Conservation (phyloP, 1,284 basidiomycete genomes). For the Moesziomyces aphidis region DNA sequence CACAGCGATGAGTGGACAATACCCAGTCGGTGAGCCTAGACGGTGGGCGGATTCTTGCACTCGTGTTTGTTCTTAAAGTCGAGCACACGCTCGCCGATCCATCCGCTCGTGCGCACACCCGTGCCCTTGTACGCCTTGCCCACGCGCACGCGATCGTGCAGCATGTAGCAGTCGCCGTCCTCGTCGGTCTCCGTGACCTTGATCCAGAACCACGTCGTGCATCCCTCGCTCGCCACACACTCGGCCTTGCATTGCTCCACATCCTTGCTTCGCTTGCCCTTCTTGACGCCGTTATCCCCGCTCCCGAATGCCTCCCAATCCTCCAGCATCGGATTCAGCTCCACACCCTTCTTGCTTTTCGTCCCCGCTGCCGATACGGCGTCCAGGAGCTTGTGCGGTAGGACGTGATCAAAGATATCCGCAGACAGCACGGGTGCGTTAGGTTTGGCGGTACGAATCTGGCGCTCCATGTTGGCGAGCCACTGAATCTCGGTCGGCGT, state of each 20-base stretch:
- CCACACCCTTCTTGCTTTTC: background rate
- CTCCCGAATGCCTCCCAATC: constrained; percentile 30
- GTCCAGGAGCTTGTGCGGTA: constrained; percentile 4
- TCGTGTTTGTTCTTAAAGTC: constrained; percentile 17
- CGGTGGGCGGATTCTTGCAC: constrained; percentile 21
- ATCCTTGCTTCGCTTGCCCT: background rate
- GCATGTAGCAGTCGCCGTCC: constrained; percentile 23
- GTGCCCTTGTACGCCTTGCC: constrained; percentile 23
- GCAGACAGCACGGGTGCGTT: constrained; percentile 22
- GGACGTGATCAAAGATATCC: constrained; percentile 21
- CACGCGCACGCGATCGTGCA: constrained; percentile 20
- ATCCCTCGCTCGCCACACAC: constrained; percentile 14
- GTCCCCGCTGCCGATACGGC: background rate
- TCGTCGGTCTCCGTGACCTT: constrained; percentile 9
- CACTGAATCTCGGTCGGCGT: constrained; percentile 11
- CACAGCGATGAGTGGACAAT: too few relatives aligned
- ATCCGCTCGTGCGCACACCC: constrained; percentile 27
- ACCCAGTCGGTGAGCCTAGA: background rate
- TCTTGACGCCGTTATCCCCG: constrained; percentile 6
- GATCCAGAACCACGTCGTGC: constrained; percentile 39
- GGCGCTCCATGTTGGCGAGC: constrained; percentile 6
- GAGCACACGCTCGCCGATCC: constrained; percentile 14
- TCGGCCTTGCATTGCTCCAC: constrained; percentile 7
- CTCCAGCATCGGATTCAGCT: constrained; percentile 13
- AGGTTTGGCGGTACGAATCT: constrained; percentile 9